Evolutionary conservation across 129 eudicot species (phyloP).

Genomic region (Centaurea solstitialis): DNA sequence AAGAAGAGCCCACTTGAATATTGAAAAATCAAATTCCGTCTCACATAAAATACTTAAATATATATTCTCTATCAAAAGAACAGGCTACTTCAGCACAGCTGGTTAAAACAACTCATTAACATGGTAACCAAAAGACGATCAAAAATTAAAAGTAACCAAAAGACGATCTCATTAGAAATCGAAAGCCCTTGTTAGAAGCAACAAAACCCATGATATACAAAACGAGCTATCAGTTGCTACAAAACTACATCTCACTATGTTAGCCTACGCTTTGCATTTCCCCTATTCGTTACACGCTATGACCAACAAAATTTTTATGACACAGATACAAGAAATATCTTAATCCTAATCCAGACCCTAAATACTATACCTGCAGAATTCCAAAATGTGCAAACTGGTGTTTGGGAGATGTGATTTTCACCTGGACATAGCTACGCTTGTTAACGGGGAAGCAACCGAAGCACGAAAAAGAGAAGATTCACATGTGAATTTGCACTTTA

Average conservation of each 20-base stretch:
- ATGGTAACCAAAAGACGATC: not conserved
- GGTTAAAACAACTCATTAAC: not conserved
- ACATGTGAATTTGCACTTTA: slow-evolving; percentile 52
- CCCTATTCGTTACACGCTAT: not conserved
- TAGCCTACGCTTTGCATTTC: not conserved
- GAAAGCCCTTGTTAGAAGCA: not conserved
- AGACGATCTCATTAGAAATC: not conserved
- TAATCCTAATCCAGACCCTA: not conserved
- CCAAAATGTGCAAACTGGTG: slow-evolving; percentile 13
- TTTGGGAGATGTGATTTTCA: slow-evolving; percentile 16
- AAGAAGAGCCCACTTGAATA: too few species aligned
- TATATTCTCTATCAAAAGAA: too few species aligned
- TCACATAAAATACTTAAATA: too few species aligned
- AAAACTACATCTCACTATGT: not conserved
- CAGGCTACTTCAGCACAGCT: not conserved
- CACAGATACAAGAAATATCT: not conserved
- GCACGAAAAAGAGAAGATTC: slow-evolving; percentile 46
- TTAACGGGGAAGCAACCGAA: slow-evolving; percentile 44
- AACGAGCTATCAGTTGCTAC: not conserved
- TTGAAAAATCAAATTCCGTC: too few species aligned
- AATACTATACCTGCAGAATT: not conserved
- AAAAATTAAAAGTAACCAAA: too few species aligned
- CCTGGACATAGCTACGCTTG: slow-evolving; percentile 70
- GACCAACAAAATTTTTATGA: not conserved
- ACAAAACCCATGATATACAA: not conserved